Base-by-base conservation (phyloP, 2,329 filamentous ascomycete species). In the Microdochium bolleyi region DNA sequence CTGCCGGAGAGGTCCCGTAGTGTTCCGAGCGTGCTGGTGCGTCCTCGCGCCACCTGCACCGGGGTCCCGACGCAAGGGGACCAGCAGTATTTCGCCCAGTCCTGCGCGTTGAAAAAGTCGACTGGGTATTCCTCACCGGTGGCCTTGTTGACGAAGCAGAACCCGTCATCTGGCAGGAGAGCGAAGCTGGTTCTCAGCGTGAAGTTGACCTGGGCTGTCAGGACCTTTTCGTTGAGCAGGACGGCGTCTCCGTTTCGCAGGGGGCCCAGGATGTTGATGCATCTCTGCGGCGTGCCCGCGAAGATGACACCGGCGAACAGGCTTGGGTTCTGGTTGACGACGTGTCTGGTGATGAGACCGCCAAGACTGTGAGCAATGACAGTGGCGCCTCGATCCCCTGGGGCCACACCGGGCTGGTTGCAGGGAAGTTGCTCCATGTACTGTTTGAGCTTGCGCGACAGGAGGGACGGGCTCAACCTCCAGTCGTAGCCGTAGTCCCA, bases 401-500 rank as follows among this genome's bases (percentile, higher is more conserved):
- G 63, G 1, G 77, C 71, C 0, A 74, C 73, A 9, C 71, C 76
- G 2, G 77, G 73, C 49, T 80, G 76, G 62, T 96, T 96, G 51
- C 83, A 91, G 0, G 87, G 87, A 1, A 97, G 73, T 2, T 71
- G 75, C 62, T 88, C 82, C 14, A 97, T 73, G 61, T 89, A 96
- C 19, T 79, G 70, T 34, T 85, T 81, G n/a, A 97, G 73, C 55
- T 82, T 82, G 48, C 77, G 75, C 2, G 88, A 91, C 0, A 94
- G 77, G 1, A 90, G 73, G 62, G 86, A 80, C 1, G 92, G 92
- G 57, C 89, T 94, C 38, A 96, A 73, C 16, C 92, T 80, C 92
- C 92, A 97, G 69, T 97, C 92, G 62, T 96, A 97, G 19, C 92
- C 91, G 64, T 92, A 97, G 61, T 96, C 87, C 75, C 91, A 91